Evolutionary conservation across 2,329 filamentous ascomycete genomes (phyloP).

Genomic region (Aspergillus niger): DNA sequence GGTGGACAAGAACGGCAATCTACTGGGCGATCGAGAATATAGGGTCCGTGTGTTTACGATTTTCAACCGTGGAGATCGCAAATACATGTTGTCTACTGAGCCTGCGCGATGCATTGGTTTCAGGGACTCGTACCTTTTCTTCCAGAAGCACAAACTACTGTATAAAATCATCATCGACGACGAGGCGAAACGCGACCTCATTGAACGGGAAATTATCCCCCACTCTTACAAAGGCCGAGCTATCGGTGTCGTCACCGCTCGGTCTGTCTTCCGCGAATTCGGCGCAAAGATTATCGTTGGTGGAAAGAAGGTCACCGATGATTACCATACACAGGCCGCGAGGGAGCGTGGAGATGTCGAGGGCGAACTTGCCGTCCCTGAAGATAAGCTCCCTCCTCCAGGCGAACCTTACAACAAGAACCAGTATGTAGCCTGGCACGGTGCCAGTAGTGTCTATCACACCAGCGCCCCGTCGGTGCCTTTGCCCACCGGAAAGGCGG

Average conservation of each 20-base stretch:
- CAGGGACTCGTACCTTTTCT: constrained; percentile 97
- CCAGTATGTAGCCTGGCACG: constrained; percentile 98
- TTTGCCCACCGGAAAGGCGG: constrained; percentile 68
- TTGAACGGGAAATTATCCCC: constrained; percentile 91
- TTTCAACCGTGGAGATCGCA: constrained; percentile 74
- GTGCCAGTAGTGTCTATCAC: constrained; percentile 93
- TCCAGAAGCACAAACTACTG: constrained; percentile 93
- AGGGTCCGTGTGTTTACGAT: constrained; percentile 95
- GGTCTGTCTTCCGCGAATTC: constrained; percentile 96
- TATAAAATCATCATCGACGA: constrained; percentile 99
- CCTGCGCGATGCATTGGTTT: constrained; percentile 96
- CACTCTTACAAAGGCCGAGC: constrained; percentile 98
- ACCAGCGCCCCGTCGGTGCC: constrained; percentile 77
- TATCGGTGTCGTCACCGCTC: constrained; percentile 93
- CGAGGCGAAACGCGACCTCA: constrained; percentile 95
- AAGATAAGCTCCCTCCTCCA: constrained; percentile 72
- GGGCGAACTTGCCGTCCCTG: constrained; percentile 87
- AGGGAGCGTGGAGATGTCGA: constrained; percentile 77
- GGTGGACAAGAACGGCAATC: constrained; percentile 83
- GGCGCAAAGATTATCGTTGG: constrained; percentile 92
- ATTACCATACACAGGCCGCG: constrained; percentile 80
- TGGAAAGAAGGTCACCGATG: constrained; percentile 80
- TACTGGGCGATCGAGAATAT: constrained; percentile 85
- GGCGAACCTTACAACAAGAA: constrained; percentile 97
- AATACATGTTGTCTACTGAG: constrained; percentile 99